These are phyloP conservation scores for Conticribra guillardii DNA, from an alignment of 108 stramenopile genomes.

Conservation along the genomic window DNA sequence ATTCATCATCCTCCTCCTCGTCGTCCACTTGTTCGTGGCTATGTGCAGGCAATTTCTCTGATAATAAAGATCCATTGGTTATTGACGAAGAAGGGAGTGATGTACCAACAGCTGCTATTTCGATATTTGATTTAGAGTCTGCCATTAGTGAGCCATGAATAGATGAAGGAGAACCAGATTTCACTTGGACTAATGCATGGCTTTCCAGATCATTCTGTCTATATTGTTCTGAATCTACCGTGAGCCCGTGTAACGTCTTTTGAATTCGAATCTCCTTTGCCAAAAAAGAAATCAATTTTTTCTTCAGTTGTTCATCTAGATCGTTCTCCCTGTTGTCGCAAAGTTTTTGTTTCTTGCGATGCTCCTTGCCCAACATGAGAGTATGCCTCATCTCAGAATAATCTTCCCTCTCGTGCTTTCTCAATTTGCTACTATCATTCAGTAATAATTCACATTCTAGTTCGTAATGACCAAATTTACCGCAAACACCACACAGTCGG, in stretches of 20 bases:
- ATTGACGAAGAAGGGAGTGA: not conserved
- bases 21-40: not conserved
- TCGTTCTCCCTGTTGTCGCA: not conserved
- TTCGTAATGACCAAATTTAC: constrained; percentile 64
- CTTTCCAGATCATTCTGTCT: no score
- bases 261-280: constrained; percentile 25
- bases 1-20: constrained; percentile 1
- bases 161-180: no score
- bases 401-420: constrained; percentile 17
- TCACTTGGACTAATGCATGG: no score
- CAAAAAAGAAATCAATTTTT: constrained; percentile 8
- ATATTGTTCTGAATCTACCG: not conserved
- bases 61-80: constrained; percentile 1
- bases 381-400: not conserved
- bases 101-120: no score
- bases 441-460: constrained; percentile 48
- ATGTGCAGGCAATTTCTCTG: not conserved
- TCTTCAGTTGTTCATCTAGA: not conserved
- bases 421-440: no score
- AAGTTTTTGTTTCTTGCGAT: not conserved
- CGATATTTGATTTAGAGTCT: no score
- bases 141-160: no score
- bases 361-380: not conserved
- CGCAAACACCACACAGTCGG: constrained; percentile 52
- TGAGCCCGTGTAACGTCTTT: not conserved